These are phyloP conservation scores for Setaria viridis DNA, from an alignment of 202 grass and related monocot species.

Conservation along the genomic window DNA sequence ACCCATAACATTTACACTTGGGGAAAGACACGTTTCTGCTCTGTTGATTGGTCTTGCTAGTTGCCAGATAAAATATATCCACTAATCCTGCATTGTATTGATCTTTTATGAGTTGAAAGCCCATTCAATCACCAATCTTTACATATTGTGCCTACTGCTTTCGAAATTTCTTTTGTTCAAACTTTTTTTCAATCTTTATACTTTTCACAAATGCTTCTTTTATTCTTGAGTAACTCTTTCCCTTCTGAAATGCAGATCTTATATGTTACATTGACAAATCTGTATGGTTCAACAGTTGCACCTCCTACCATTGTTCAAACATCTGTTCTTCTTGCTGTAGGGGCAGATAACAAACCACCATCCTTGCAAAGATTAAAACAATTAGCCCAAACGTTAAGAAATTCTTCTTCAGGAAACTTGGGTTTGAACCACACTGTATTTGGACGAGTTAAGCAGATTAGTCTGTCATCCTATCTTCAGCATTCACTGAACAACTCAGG, in stretches of 20 bases:
- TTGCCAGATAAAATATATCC: background rate
- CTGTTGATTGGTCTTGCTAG: background rate
- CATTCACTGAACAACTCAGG: conserved; percentile 65
- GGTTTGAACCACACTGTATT: conserved; percentile 83
- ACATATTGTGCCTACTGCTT: background rate
- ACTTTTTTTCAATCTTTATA: background rate
- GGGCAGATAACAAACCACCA: conserved; percentile 55
- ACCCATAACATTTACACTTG: background rate
- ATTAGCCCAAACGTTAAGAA: conserved; percentile 68
- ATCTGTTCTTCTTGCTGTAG: conserved; percentile 70
- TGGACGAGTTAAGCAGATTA: conserved; percentile 82
- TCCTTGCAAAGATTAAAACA: conserved; percentile 67
- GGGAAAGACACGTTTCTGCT: background rate
- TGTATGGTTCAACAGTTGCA: conserved; percentile 66
- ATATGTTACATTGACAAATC: conserved; percentile 77
- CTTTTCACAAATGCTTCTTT: conserved; percentile 14
- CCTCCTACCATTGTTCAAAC: conserved; percentile 71
- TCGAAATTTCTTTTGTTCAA: background rate
- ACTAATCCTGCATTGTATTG: background rate
- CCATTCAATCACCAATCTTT: background rate
- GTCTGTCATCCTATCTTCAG: conserved; percentile 77
- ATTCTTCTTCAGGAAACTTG: conserved; percentile 76
- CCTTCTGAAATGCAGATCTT: conserved; percentile 65
- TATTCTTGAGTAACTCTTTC: conserved; percentile 8
- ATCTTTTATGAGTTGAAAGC: conserved; percentile 1